A percentile compares a stretch with the other conserved stretches of the same genome.
phyloP scores from a whole-genome alignment of 139 green algal genomes.

The Prasinococcaceae sp. region DNA sequence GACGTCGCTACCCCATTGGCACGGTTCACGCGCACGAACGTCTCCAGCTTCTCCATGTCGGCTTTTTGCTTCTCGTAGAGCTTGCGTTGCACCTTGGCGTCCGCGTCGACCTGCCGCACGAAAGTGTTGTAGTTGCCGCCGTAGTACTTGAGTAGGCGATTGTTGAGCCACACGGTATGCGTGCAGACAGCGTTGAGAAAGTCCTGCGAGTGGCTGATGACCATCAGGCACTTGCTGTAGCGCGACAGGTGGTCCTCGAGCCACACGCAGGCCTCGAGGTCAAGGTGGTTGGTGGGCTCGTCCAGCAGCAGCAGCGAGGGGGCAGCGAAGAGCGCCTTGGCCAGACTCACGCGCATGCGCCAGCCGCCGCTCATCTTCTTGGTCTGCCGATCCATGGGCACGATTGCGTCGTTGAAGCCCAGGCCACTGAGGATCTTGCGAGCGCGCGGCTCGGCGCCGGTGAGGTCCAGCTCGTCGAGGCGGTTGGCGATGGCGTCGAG shows the following conservation, averaged over 20 bases:
- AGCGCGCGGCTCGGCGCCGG: slow-evolving; percentile 17
- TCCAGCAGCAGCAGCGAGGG: slow-evolving; percentile 40
- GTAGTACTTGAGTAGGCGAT: slow-evolving; percentile 6
- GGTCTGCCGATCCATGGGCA: slow-evolving; percentile 46
- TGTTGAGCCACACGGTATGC: slow-evolving; percentile 6
- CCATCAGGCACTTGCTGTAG: slow-evolving; percentile 12
- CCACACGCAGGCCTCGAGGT: slow-evolving; percentile 16
- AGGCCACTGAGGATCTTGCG: slow-evolving; percentile 71
- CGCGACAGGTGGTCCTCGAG: slow-evolving; percentile 14
- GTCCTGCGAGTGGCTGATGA: slow-evolving; percentile 8
- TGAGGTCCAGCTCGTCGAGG: slow-evolving; percentile 24
- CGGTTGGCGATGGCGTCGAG: slow-evolving; percentile 28
- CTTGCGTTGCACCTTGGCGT: slow-evolving; percentile 4
- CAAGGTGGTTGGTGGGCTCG: slow-evolving; percentile 22
- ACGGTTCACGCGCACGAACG: slow-evolving; percentile 6
- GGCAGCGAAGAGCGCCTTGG: slow-evolving; percentile 76
- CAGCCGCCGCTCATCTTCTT: slow-evolving; percentile 86
- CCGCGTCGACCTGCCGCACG: slow-evolving; percentile 1
- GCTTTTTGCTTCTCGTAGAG: slow-evolving; percentile 10
- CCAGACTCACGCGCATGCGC: slow-evolving; percentile 90
- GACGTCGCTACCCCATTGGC: slow-evolving; percentile 5
- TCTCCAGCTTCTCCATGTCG: slow-evolving; percentile 10
- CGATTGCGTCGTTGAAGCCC: slow-evolving; percentile 79
- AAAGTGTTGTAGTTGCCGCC: slow-evolving; percentile 17
- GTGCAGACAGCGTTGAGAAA: slow-evolving; percentile 16